phyloP scores from a whole-genome alignment of 495 filamentous ascomycete genomes.

The Tuber brumale region DNA sequence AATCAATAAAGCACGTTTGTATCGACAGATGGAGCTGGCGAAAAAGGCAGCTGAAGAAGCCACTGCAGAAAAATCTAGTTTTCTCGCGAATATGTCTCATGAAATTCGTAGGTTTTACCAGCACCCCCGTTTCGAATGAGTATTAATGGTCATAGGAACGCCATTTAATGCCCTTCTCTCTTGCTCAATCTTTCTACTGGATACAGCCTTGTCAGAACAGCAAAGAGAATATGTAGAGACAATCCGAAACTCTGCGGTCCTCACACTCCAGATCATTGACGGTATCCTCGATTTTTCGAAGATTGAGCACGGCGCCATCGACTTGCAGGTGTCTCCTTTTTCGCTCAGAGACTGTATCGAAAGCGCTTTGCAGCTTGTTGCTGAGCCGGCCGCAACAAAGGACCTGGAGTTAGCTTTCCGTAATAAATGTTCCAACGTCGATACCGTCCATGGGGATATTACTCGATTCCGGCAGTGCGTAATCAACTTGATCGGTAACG shows the following conservation, averaged over 20 bases:
- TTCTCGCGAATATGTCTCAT: conserved; percentile 41
- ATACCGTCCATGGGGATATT: conserved; percentile 59
- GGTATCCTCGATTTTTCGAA: conserved; percentile 66
- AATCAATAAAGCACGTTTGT: conserved; percentile 42
- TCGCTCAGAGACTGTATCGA: conserved; percentile 62
- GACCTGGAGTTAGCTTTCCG: conserved; percentile 63
- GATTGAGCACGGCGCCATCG: conserved; percentile 65
- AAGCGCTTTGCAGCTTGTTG: conserved; percentile 62
- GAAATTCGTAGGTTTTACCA: conserved; percentile 31
- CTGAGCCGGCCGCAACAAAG: conserved; percentile 61
- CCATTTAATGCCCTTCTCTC: conserved; percentile 41
- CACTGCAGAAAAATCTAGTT: conserved; percentile 41
- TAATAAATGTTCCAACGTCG: conserved; percentile 57
- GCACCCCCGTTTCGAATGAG: neutral
- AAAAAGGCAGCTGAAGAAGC: conserved; percentile 41
- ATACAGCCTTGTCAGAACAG: conserved; percentile 57
- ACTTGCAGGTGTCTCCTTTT: conserved; percentile 58
- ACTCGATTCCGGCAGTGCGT: conserved; percentile 63
- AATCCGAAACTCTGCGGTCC: conserved; percentile 62
- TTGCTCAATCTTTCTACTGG: conserved; percentile 44
- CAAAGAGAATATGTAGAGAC: conserved; percentile 52
- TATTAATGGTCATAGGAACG: conserved; percentile 24
- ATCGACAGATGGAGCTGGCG: conserved; percentile 42
- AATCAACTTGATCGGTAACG: conserved; percentile 66
- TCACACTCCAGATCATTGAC: conserved; percentile 61